phyloP scores from a whole-genome alignment of 2,329 filamentous ascomycete species.

The Acarospora socialis region DNA sequence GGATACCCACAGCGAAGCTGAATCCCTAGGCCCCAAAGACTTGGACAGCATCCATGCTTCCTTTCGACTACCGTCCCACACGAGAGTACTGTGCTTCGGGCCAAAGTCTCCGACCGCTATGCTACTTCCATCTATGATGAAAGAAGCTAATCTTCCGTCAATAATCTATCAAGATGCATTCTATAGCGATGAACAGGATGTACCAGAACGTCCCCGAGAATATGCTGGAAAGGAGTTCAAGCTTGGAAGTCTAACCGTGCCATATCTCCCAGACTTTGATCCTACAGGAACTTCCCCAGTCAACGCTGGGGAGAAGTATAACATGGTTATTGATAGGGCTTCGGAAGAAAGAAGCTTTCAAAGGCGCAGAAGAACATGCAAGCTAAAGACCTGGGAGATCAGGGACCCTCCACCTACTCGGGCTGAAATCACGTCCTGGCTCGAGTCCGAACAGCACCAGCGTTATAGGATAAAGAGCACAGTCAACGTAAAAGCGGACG shows the following conservation, averaged over 20 bases:
- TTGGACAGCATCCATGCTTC: slow-evolving; percentile 15
- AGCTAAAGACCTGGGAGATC: slow-evolving; percentile 63
- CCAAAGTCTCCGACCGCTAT: slow-evolving; percentile 17
- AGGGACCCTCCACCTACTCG: slow-evolving; percentile 54
- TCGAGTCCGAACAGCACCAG: slow-evolving; percentile 21
- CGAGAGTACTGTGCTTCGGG: slow-evolving; percentile 17
- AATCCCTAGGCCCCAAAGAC: slow-evolving; percentile 6
- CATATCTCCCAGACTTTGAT: slow-evolving; percentile 70
- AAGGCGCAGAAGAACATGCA: slow-evolving; percentile 43
- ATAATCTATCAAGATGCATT: slow-evolving; percentile 73
- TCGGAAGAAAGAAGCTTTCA: slow-evolving; percentile 39
- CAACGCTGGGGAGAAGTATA: slow-evolving; percentile 39
- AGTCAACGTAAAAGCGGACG: not conserved
- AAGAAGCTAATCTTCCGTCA: slow-evolving; percentile 10
- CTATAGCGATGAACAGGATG: slow-evolving; percentile 72
- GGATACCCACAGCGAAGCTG: slow-evolving; percentile 9
- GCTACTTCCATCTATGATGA: slow-evolving; percentile 43
- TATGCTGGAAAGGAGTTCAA: slow-evolving; percentile 82
- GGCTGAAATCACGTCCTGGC: slow-evolving; percentile 57
- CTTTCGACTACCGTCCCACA: slow-evolving; percentile 18
- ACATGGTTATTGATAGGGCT: slow-evolving; percentile 34
- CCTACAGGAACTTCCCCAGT: slow-evolving; percentile 42
- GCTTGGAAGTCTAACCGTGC: slow-evolving; percentile 58
- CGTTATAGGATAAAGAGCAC: slow-evolving; percentile 8
- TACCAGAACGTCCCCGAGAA: slow-evolving; percentile 61